Conservation (phyloP, 2,329 filamentous ascomycete species). For the Xylaria sp. region DNA sequence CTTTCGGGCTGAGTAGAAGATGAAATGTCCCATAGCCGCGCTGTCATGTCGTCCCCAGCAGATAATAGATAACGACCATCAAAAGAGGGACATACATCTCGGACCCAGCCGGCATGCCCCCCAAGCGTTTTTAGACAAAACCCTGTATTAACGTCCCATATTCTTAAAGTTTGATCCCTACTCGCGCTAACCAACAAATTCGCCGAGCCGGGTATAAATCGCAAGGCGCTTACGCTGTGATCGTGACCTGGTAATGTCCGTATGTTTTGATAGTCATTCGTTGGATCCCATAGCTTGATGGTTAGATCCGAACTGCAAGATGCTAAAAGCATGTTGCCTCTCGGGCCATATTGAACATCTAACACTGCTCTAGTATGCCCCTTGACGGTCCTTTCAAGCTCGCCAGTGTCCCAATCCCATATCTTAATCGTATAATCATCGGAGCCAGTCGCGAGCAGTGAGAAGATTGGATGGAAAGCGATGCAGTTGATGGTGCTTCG, state of each 20-base stretch:
- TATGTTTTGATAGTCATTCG: conserved; percentile 94
- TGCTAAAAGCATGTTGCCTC: conserved; percentile 79
- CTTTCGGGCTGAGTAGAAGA: conserved; percentile 69
- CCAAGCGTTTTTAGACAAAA: conserved; percentile 89
- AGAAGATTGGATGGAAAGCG: conserved; percentile 92
- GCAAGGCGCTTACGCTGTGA: conserved; percentile 87
- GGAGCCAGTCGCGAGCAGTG: conserved; percentile 86
- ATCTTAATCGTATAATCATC: conserved; percentile 96
- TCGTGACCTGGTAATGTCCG: conserved; percentile 90
- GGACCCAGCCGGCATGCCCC: conserved; percentile 91
- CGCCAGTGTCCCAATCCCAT: conserved; percentile 95
- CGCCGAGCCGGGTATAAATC: conserved; percentile 81
- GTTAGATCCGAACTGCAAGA: conserved; percentile 90
- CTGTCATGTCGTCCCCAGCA: conserved; percentile 82
- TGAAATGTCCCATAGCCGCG: conserved; percentile 87
- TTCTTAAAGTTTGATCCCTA: conserved; percentile 82
- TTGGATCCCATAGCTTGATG: conserved; percentile 94
- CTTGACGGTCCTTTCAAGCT: conserved; percentile 89
- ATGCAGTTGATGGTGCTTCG: conserved; percentile 83
- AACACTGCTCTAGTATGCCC: conserved; percentile 89
- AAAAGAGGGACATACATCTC: conserved; percentile 81
- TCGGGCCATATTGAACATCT: conserved; percentile 87
- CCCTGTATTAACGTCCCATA: conserved; percentile 94
- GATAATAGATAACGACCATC: conserved; percentile 87
- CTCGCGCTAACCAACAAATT: conserved; percentile 89